A percentile compares a stretch with the other conserved stretches of the same genome.
Conservation (phyloP, 78 protist species). For the Creolimax fragrantissima region DNA sequence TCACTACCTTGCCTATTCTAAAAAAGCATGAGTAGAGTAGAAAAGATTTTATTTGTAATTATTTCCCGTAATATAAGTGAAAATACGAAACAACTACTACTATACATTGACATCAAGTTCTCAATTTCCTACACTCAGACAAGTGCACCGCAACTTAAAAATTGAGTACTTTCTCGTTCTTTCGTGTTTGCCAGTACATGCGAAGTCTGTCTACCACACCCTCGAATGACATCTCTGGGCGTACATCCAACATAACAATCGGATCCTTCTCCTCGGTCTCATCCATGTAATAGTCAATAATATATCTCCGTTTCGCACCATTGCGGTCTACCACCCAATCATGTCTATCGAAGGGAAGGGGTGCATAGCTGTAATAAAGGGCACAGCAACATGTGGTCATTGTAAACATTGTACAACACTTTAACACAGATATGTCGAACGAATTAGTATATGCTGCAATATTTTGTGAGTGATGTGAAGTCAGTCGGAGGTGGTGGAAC, state of each 20-base stretch:
- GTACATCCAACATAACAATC: background rate
- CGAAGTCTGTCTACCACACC: slow-evolving; percentile 14
- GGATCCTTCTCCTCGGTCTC: background rate
- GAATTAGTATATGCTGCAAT: too few relatives aligned
- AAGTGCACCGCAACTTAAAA: too few relatives aligned
- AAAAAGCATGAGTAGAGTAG: too few relatives aligned
- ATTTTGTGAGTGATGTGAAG: too few relatives aligned
- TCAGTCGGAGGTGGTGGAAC: too few relatives aligned
- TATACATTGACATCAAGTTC: too few relatives aligned
- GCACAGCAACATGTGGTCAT: background rate
- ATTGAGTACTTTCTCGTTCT: background rate
- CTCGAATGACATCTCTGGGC: background rate
- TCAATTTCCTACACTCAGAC: too few relatives aligned
- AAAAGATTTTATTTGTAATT: too few relatives aligned
- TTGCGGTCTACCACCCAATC: slow-evolving; percentile 73
- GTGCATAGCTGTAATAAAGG: slow-evolving; percentile 10
- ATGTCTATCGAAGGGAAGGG: slow-evolving; percentile 70
- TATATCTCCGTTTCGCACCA: slow-evolving; percentile 62
- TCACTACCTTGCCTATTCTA: too few relatives aligned
- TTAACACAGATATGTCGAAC: background rate
- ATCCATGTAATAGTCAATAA: slow-evolving; percentile 61
- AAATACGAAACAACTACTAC: too few relatives aligned
- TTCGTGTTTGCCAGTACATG: background rate
- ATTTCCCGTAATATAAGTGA: too few relatives aligned
- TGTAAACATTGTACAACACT: background rate